Conservation (phyloP, 2,329 filamentous ascomycete species). For the Fusarium pseudograminearum region DNA sequence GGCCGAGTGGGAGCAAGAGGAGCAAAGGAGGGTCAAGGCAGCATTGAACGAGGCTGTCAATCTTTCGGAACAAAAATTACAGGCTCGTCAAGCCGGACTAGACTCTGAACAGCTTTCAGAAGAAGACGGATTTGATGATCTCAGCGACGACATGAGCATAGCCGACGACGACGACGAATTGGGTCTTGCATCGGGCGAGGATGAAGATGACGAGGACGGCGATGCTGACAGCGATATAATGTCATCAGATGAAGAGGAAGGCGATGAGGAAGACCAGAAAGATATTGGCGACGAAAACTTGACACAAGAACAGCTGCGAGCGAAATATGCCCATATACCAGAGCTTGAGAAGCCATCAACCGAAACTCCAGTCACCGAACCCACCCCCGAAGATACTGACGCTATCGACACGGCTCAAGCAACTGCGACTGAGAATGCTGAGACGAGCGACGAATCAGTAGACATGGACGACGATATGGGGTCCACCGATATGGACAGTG, state of each 20-base stretch:
- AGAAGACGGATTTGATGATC: constrained; percentile 60
- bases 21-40: constrained; percentile 72
- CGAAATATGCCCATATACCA: constrained; percentile 76
- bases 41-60: constrained; percentile 80
- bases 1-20: constrained; percentile 73
- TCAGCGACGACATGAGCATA: constrained; percentile 60
- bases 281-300: constrained; percentile 71
- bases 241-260: constrained; percentile 72
- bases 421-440: constrained; percentile 49
- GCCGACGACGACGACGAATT: constrained; percentile 52
- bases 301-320: constrained; percentile 75
- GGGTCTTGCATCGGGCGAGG: constrained; percentile 53
- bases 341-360: constrained; percentile 54
- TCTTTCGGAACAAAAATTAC: constrained; percentile 75
- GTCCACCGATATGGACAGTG: constrained; percentile 64
- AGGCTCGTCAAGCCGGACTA: constrained; percentile 67
- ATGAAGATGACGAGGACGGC: constrained; percentile 57
- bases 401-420: constrained; percentile 38
- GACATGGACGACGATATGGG: constrained; percentile 77
- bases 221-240: constrained; percentile 63
- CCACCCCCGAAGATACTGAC: constrained; percentile 43
- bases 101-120: constrained; percentile 65
- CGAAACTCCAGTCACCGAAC: constrained; percentile 43
- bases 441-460: constrained; percentile 73
- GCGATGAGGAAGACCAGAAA: constrained; percentile 68